Base-by-base conservation (phyloP, 164 flowering plant species). In the Warburgia ugandensis region DNA sequence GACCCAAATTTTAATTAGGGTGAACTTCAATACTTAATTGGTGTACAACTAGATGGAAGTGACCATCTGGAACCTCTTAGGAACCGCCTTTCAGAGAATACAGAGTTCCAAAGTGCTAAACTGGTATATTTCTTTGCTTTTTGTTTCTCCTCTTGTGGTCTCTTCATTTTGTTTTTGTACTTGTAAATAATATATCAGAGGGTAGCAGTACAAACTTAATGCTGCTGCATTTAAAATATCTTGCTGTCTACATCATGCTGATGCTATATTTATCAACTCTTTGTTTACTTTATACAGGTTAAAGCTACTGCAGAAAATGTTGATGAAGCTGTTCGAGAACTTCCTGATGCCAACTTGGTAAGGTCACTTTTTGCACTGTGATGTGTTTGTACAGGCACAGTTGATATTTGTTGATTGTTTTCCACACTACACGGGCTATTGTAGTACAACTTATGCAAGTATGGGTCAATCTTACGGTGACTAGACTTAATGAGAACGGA, bases 331-430 rank as follows among this genome's bases (percentile, higher is more conserved):
- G 96, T 87, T 59, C 72, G 96, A 43, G 98, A 92, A 62, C 96
- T 92, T 74, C 98, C 98, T 58, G 98, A 92, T 68, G 98, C 98
- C 77, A 92, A 92, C 71, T 81, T 70, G 96, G 96, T 92, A 92
- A 81, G 96, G 95, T 92, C 70, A 75, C 73, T 49, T 69, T 66
- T 67, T 43, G 32, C 44, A 53, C 54, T 44, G 55, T 29, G 17
- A 56, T 66, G 36, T 61, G 52, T 56, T 51, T 22, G 33, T 39
- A 47, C 43, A 3, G 27, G 11, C 49, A 37, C 16, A 37, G 2
- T 16, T 3, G 17, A 14, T 14, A 37, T 11, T 37, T 37, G 41
- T 37, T 20, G 9, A 37, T 20, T 10, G 2, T 16, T 37, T 37
- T 16, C n/a, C n/a, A 20, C 13, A 3, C 9, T 7, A 37, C 17